Evolutionary conservation across 2,329 filamentous ascomycete species (phyloP).

Genomic region (Gnomoniopsis smithogilvyi): DNA sequence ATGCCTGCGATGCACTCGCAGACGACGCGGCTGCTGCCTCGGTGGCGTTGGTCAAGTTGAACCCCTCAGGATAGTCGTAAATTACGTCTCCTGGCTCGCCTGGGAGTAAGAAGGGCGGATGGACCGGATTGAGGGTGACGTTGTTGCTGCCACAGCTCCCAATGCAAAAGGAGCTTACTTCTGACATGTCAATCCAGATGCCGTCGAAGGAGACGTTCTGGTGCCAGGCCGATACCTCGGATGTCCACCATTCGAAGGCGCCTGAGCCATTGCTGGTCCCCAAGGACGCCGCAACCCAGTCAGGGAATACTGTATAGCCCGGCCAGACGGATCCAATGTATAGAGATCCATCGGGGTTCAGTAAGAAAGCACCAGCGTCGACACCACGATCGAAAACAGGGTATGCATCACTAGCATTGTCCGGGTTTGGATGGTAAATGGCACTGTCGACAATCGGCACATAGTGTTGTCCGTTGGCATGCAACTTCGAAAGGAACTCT

Average conservation of each 20-base stretch:
- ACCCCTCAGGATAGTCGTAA: constrained; percentile 64
- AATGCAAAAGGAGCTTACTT: constrained; percentile 62
- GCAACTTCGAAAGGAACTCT: constrained; percentile 59
- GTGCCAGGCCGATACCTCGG: constrained; percentile 58
- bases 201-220: constrained; percentile 47
- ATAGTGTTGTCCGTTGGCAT: constrained; percentile 64
- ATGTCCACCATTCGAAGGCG: constrained; percentile 66
- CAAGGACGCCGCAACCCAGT: constrained; percentile 62
- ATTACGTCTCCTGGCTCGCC: constrained; percentile 61
- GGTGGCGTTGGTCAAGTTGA: constrained; percentile 65
- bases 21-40: constrained; percentile 61
- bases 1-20: constrained; percentile 37
- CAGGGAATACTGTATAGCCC: constrained; percentile 68
- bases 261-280: constrained; percentile 48
- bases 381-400: constrained; percentile 60
- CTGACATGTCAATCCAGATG: constrained; percentile 59
- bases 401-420: constrained; percentile 64
- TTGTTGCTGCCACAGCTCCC: constrained; percentile 69
- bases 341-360: constrained; percentile 55
- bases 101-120: constrained; percentile 62
- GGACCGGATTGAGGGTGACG: constrained; percentile 63
- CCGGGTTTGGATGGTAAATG: constrained; percentile 66
- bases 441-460: constrained; percentile 73
- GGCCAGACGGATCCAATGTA: constrained; percentile 70
- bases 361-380: constrained; percentile 49